A percentile compares a stretch with the other conserved stretches of the same genome.
These are phyloP conservation scores for Tolypocladium tropicale DNA, from an alignment of 2,329 filamentous ascomycete species.

Conservation along the genomic window DNA sequence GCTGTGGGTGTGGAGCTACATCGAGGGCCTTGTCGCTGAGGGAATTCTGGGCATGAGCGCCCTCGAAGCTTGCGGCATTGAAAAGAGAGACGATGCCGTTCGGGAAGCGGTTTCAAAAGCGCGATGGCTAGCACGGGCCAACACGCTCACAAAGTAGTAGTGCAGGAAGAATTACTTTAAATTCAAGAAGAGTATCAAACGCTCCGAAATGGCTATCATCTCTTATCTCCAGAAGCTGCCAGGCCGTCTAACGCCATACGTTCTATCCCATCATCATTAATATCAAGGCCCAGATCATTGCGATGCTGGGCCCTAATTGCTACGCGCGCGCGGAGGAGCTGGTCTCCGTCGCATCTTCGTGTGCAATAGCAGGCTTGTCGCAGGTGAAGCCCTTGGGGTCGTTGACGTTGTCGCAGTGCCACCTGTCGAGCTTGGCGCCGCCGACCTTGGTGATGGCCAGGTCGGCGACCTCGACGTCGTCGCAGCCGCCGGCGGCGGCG, in stretches of 20 bases:
- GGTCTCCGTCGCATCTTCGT: accelerated
- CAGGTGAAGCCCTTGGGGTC: slow-evolving; percentile 14
- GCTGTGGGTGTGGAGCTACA: not conserved
- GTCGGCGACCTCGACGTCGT: slow-evolving; percentile 15
- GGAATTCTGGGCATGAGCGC: not conserved
- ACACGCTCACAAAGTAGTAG: not conserved
- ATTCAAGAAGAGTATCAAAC: too few relatives aligned
- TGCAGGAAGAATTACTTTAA: not conserved
- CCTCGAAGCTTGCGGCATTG: not conserved
- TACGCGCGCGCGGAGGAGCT: not conserved
- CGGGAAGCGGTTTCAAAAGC: not conserved
- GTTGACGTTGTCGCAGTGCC: slow-evolving; percentile 18
- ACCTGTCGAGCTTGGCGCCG: slow-evolving; percentile 9
- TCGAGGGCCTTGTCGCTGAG: not conserved
- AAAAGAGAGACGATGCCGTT: not conserved
- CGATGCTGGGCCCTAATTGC: not conserved
- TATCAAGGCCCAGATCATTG: not conserved
- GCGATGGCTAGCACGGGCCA: not conserved
- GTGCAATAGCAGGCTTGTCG: not conserved
- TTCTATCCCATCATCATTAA: not conserved
- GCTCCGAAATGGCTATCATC: too few relatives aligned
- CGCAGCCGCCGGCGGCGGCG: slow-evolving; percentile 18
- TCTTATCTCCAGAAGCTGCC: too few relatives aligned
- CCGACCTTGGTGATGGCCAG: slow-evolving; percentile 10
- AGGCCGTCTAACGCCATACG: not conserved